Evolutionary conservation across 1,284 basidiomycete genomes (phyloP).

Genomic region (Malassezia yamatoensis): DNA sequence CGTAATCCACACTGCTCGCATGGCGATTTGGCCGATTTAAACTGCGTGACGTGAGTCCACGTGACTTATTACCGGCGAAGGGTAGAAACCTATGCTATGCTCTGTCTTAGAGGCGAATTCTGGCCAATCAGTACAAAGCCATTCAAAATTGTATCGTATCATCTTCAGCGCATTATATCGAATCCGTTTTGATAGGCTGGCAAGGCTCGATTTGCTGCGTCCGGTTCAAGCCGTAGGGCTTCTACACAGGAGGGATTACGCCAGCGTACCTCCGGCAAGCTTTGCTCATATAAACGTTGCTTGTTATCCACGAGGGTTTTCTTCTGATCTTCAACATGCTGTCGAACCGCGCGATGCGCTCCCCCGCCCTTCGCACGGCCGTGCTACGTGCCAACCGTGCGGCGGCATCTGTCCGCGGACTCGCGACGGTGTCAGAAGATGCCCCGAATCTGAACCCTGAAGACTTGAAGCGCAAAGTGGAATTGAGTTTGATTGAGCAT

Average conservation of each 20-base stretch:
- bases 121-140: not conserved
- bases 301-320: not conserved
- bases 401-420: slow-evolving; percentile 26
- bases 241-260: not conserved
- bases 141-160: slow-evolving; percentile 5
- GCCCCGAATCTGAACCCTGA: slow-evolving; percentile 31
- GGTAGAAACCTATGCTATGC: too few relatives aligned
- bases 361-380: slow-evolving; percentile 18
- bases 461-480: slow-evolving; percentile 44
- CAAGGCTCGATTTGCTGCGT: not conserved
- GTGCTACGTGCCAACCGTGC: slow-evolving; percentile 14
- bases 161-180: not conserved
- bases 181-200: not conserved
- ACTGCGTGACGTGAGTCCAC: too few relatives aligned
- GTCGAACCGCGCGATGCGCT: slow-evolving; percentile 21
- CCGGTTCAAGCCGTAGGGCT: slow-evolving; percentile 8
- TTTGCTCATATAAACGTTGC: not conserved
- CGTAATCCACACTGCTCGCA: too few relatives aligned
- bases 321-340: slow-evolving; percentile 15
- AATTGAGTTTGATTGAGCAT: slow-evolving; percentile 44
- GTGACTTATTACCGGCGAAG: too few relatives aligned
- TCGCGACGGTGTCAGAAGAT: slow-evolving; percentile 46
- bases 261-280: not conserved
- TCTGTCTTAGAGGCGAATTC: too few relatives aligned
- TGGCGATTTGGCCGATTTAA: too few relatives aligned